These are phyloP conservation scores for Cordyceps javanica DNA, from an alignment of 2,329 filamentous ascomycete species.

Conservation along the genomic window DNA sequence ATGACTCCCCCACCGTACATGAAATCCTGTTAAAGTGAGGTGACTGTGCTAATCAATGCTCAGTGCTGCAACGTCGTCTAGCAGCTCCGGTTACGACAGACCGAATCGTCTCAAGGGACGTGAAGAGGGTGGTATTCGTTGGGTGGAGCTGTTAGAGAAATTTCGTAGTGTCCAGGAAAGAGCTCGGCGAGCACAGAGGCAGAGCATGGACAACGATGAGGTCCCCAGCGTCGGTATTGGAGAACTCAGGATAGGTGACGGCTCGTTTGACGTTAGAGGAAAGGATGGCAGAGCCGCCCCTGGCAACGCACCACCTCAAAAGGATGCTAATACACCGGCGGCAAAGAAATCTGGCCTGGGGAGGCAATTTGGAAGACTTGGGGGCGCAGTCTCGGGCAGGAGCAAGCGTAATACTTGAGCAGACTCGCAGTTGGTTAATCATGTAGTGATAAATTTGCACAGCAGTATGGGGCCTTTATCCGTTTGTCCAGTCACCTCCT, in stretches of 20 bases:
- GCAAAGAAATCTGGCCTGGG: constrained; percentile 59
- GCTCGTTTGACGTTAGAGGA: constrained; percentile 31
- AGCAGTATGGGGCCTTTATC: background rate
- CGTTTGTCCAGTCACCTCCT: constrained; percentile 19
- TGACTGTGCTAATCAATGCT: background rate
- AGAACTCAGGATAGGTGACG: constrained; percentile 37
- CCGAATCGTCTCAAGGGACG: constrained; percentile 73
- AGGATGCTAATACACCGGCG: constrained; percentile 40
- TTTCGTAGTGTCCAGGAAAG: constrained; percentile 88
- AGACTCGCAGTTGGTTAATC: background rate
- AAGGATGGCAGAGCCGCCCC: constrained; percentile 32
- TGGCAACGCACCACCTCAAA: constrained; percentile 37
- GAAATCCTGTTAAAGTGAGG: background rate
- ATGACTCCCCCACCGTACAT: background rate
- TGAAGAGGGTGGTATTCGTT: constrained; percentile 80
- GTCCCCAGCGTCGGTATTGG: constrained; percentile 37
- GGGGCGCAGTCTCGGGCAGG: constrained; percentile 63
- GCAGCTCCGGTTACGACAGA: constrained; percentile 58
- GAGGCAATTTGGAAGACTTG: constrained; percentile 62
- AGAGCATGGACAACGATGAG: constrained; percentile 46
- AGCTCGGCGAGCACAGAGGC: constrained; percentile 63
- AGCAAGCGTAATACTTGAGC: constrained; percentile 41
- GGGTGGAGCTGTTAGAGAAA: constrained; percentile 89
- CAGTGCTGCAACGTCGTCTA: constrained; percentile 41
- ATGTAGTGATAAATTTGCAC: background rate